Base-by-base conservation (phyloP, 1,284 basidiomycete species). In the Moesziomyces sp. region DNA sequence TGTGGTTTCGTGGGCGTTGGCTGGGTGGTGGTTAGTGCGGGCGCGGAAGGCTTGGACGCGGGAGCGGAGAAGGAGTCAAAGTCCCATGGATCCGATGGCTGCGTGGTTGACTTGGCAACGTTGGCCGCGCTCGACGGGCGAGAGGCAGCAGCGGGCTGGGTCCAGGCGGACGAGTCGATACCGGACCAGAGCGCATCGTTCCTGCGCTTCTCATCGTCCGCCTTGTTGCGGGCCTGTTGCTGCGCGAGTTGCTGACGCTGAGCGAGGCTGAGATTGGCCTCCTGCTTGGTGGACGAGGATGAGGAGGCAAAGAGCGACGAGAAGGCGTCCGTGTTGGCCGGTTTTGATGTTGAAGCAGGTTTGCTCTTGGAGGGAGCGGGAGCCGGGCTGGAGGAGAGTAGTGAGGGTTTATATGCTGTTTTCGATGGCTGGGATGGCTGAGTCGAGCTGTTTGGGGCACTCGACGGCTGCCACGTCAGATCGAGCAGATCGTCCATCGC, bases 401-500 rank as follows among this genome's bases (percentile, higher is more conserved):
- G 50, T 35, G 57, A 43, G 79, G 42, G 52, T 44, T 48, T 48
- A 52, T 45, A 16, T 53, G 52, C 33, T 52, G 52, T 21, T 40
- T n/a, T 24, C 6, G 68, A 42, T 5, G 66, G 52, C 1, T 61
- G 44, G n/a, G 59, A 55, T 4, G 58, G 45, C 24, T 38, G 23
- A 28, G 49, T 13, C 13, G 42, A 51, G 33, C 10, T 38, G 56
- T 51, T 33, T 5, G 54, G 62, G 19, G 60, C 46, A 13, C 42
- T 33, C 23, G 65, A 48, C 40, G 66, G 62, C 42, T 72, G 58
- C 79, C 80, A 84, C 52, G 74, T 79, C 35, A 84, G 69, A 46
- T 77, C 79, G 49, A 81, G 71, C 30, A 84, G 62, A 46, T 84
- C 82, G 58, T 84, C 82, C 82, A 84, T 84, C 46, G 43, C 53